Base-by-base conservation (phyloP, 2,329 filamentous ascomycete genomes). In the Teratosphaeria gauchensis region DNA sequence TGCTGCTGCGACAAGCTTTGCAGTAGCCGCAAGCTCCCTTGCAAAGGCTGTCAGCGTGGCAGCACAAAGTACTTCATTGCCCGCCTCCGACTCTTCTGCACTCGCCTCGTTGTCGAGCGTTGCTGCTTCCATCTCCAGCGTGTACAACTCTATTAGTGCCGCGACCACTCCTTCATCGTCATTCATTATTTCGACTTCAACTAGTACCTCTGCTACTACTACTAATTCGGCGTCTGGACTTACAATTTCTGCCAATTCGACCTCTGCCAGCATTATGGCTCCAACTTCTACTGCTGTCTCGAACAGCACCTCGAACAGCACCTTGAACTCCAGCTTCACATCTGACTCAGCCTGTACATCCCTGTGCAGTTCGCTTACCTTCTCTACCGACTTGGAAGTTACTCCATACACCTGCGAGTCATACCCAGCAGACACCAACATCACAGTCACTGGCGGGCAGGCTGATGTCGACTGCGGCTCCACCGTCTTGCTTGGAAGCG, bases 321-420 rank as follows among this genome's bases (percentile, higher is more conserved):
- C 31, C 48, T 24, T 57, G 16, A 35, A 21, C 31, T 24, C 46
- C 16, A 35, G 28, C 12, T n/a, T 57, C n/a, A 53, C 55, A 35
- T 24, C 46, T n/a, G 38, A 32, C 19, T 16, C 42, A 16, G 21
- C 51, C 46, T 68, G 66, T 46, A 58, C 60, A 42, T 60, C 53
- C 48, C 59, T 68, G 16, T 68, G 66, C 59, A 64, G 63, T 11
- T 60, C 61, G 14, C 58, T 66, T 8, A 62, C 60, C 6, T 68
- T 66, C 54, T 55, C 65, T 12, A 14, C 57, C 52, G 59, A 61
- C n/a, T 58, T 60, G 28, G 56, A 59, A 19, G 61, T 65, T n/a
- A 58, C 56, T 28, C 65, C 65, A 28, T 60, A 65, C 4, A 64
- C 63, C 24, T 68, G 66, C 56, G 57, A 62, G 31, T 60, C 65